Evolutionary conservation across 257 asterid genomes (phyloP).

Genomic region (Capsicum pubescens): DNA sequence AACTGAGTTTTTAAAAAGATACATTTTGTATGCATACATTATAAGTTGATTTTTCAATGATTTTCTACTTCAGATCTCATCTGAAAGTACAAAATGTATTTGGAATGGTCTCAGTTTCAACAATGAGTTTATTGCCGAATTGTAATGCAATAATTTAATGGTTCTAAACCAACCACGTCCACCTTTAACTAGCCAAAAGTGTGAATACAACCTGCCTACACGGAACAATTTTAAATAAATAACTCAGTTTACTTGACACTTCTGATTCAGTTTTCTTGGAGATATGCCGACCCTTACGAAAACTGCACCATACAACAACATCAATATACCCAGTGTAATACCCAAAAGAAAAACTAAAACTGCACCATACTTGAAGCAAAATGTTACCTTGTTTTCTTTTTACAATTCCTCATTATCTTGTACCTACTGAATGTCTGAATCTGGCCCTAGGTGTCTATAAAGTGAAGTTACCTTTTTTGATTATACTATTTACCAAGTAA

Average conservation of each 20-base stretch:
- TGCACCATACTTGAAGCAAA: neutral
- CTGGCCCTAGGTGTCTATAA: slow-evolving; percentile 14
- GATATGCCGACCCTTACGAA: neutral
- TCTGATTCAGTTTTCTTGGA: slow-evolving; percentile 16
- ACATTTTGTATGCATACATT: neutral
- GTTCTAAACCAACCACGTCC: neutral
- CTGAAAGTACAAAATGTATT: neutral
- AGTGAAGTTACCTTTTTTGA: slow-evolving; percentile 9
- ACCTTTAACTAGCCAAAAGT: neutral
- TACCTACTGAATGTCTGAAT: slow-evolving; percentile 9
- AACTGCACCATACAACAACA: neutral
- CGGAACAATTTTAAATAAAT: slow-evolving; percentile 10
- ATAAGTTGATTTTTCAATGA: slow-evolving; percentile 8
- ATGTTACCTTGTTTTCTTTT: neutral
- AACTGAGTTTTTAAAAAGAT: neutral
- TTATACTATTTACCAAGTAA: neutral
- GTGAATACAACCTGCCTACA: slow-evolving; percentile 21
- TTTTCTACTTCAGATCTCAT: slow-evolving; percentile 2
- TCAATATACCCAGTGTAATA: no score
- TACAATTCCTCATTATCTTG: slow-evolving; percentile 2
- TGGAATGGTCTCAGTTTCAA: slow-evolving; percentile 23
- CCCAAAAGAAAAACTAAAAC: neutral
- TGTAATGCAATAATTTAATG: slow-evolving; percentile 9
- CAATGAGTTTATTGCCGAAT: neutral
- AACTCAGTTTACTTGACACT: neutral